These are phyloP conservation scores for Eucalyptus camaldulensis DNA, from an alignment of 345 rosid species.

Conservation along the genomic window DNA sequence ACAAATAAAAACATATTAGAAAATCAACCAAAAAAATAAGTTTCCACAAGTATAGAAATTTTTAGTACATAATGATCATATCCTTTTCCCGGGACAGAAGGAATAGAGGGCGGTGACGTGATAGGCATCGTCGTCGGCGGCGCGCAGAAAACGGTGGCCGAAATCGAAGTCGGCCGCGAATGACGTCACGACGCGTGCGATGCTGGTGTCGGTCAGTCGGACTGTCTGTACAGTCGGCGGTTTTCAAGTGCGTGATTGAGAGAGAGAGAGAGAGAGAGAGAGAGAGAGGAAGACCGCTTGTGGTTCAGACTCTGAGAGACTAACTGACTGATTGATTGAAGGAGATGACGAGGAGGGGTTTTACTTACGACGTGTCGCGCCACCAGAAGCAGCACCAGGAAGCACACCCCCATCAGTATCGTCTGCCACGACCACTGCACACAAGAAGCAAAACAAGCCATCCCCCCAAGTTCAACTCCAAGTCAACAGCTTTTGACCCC, in stretches of 20 bases:
- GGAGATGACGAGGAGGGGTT: background rate
- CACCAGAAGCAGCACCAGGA: slow-evolving; percentile 56
- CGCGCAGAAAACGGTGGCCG: background rate
- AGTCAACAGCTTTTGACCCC: background rate
- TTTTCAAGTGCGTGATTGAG: background rate
- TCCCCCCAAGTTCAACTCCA: background rate
- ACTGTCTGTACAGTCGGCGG: background rate
- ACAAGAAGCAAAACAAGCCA: background rate
- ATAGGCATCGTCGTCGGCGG: background rate
- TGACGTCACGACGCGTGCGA: background rate
- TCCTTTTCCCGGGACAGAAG: background rate
- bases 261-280: background rate
- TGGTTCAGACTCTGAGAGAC: background rate
- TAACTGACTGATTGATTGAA: background rate
- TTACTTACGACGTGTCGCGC: slow-evolving; percentile 73
- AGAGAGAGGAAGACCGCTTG: background rate
- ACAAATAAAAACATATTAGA: background rate
- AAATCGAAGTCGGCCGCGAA: background rate
- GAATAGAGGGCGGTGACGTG: background rate
- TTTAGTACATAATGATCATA: background rate
- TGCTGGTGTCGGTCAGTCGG: background rate
- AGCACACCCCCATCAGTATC: slow-evolving; percentile 72
- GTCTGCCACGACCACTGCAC: slow-evolving; percentile 99
- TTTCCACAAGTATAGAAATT: background rate
- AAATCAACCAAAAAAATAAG: background rate